Evolutionary conservation across 1,139 yeast genomes (phyloP).

Genomic region (Geotrichum armillariae): DNA sequence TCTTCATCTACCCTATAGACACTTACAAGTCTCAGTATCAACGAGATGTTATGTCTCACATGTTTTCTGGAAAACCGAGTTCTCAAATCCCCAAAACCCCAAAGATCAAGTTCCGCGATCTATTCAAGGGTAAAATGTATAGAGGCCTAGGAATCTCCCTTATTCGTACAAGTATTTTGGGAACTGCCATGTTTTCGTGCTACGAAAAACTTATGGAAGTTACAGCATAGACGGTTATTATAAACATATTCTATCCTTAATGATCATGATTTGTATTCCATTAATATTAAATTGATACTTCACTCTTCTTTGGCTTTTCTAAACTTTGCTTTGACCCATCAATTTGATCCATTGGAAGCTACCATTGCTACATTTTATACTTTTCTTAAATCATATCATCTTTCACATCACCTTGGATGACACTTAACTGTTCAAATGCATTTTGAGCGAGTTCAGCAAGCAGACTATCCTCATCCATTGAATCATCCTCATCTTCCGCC

Average conservation of each 20-base stretch:
- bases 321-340: no score
- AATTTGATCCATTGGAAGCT: no score
- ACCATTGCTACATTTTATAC: no score
- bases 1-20: slow-evolving; percentile 74
- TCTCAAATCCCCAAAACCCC: slow-evolving; percentile 29
- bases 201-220: slow-evolving; percentile 54
- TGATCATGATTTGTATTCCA: neutral
- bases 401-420: no score
- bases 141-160: slow-evolving; percentile 77
- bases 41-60: slow-evolving; percentile 66
- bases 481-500: no score
- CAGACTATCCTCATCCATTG: no score
- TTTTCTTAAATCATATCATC: no score
- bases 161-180: slow-evolving; percentile 67
- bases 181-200: slow-evolving; percentile 71
- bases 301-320: no score
- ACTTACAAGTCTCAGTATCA: slow-evolving; percentile 75
- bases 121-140: slow-evolving; percentile 51
- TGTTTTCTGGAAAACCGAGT: slow-evolving; percentile 41
- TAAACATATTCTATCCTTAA: neutral
- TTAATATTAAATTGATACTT: no score
- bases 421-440: no score
- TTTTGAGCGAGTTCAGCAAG: no score
- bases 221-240: slow-evolving; percentile 19
- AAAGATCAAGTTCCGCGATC: slow-evolving; percentile 24